These are phyloP conservation scores for Phytopythium cucurbitacearum DNA, from an alignment of 352 stramenopile species.

Conservation along the genomic window DNA sequence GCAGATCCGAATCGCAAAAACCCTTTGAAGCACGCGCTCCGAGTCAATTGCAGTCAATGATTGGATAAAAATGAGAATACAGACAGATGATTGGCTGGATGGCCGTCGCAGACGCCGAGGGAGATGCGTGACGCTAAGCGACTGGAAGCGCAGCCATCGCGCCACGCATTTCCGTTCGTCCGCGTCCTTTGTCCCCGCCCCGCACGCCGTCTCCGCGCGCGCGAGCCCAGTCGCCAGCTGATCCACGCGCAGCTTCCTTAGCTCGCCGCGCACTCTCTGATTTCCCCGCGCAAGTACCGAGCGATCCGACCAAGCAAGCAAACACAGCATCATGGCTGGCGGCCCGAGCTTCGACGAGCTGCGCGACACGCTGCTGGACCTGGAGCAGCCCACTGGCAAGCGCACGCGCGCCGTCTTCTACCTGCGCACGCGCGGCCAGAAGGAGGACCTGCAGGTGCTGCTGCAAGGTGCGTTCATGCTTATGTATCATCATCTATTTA, in stretches of 20 bases:
- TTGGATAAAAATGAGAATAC: neutral
- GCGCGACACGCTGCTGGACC: conserved; percentile 61
- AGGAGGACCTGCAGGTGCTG: conserved; percentile 76
- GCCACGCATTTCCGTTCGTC: neutral
- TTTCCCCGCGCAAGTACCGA: neutral
- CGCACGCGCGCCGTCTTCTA: conserved; percentile 92
- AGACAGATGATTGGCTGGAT: neutral
- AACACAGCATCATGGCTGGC: conserved; percentile 9
- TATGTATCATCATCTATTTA: neutral
- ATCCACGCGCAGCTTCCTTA: neutral
- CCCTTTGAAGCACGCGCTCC: no score
- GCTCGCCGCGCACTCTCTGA: neutral
- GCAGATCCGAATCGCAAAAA: no score
- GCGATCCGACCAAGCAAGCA: neutral
- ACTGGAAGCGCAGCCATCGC: conserved; percentile 2
- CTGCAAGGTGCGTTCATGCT: conserved; percentile 11
- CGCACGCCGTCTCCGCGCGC: neutral
- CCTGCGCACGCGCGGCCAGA: conserved; percentile 74
- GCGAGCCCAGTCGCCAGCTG: neutral
- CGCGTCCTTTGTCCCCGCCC: conserved; percentile 1
- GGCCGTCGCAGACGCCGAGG: neutral
- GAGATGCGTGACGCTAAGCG: neutral
- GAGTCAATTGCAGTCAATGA: neutral
- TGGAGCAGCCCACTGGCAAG: conserved; percentile 82
- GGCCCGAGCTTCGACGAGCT: conserved; percentile 61